A percentile compares a stretch with the other conserved stretches of the same genome.
phyloP scores from a whole-genome alignment of 768 basidiomycete genomes.

The Psilocybe azurescens region DNA sequence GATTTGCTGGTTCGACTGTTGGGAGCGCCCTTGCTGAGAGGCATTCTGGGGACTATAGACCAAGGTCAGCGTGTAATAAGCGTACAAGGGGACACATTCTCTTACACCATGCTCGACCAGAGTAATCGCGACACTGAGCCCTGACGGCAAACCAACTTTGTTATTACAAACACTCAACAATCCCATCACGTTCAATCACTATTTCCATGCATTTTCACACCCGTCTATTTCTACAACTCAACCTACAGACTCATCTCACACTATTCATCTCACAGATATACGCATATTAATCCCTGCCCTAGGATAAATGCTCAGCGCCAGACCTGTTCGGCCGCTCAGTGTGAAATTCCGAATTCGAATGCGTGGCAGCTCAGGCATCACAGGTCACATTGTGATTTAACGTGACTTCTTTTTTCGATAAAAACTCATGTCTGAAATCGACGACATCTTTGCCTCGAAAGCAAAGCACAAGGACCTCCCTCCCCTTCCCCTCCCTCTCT shows the following conservation, averaged over 20 bases:
- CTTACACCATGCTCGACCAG: constrained; percentile 37
- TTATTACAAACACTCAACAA: constrained; percentile 16
- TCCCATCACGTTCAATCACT: constrained; percentile 8
- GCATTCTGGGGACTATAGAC: constrained; percentile 18
- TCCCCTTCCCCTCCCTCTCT: constrained; percentile 21
- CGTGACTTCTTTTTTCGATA: constrained; percentile 14
- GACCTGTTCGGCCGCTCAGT: not conserved
- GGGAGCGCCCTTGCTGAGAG: constrained; percentile 34
- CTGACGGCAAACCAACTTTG: constrained; percentile 2
- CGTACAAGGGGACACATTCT: constrained; percentile 15
- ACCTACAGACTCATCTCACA: not conserved
- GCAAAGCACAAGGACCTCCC: constrained; percentile 33
- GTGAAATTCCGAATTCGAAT: not conserved
- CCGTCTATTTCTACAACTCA: not conserved
- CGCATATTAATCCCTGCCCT: not conserved
- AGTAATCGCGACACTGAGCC: constrained; percentile 5
- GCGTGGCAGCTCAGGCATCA: not conserved
- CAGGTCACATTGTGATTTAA: constrained; percentile 4
- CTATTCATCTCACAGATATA: not conserved
- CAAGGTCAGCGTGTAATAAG: constrained; percentile 4
- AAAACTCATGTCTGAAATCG: constrained; percentile 73
- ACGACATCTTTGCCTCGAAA: constrained; percentile 78
- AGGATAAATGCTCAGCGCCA: not conserved
- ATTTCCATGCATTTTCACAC: not conserved
- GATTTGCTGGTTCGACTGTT: constrained; percentile 34